Base-by-base conservation (phyloP, 352 stramenopile species). In the Pythium aquatile region DNA sequence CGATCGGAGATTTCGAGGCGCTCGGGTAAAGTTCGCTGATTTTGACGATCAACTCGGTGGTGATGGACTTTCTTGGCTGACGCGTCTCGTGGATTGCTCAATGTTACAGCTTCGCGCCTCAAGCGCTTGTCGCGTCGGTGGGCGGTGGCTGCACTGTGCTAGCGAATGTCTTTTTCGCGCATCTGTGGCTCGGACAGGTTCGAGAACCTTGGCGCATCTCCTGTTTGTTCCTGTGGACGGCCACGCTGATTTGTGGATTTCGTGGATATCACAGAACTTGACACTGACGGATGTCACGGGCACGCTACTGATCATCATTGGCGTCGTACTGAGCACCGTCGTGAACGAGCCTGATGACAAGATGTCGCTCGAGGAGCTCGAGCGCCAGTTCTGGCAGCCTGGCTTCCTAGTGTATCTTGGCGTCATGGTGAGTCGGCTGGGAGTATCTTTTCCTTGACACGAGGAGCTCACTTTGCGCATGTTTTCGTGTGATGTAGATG, bases 131-230 rank as follows among this genome's bases (percentile, higher is more conserved):
- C 24, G 88, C 89, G 37, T 86, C 89, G 0, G 87, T 96, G 8
- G 89, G 89, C 5, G 85, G 85, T 14, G 86, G 87, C 44, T 94
- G 87, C 63, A 97, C 89, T 0, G 84, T 97, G 42, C 74, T 97
- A 9, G 85, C 86, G 39, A 97, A 97, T 57, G 85, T 96, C 4
- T 93, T 96, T 59, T 97, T 97, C 58, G 87, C 85, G 10, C 83
- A 94, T 53, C 56, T 91, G 59, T 93, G 86, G 86, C 78, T 97
- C 56, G 83, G 85, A 9, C 84, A 94, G 75, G 74, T 79, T 24
- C 20, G 20, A 24, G 20, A 24, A 24, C 20, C 20, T 24, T 24
- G 20, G 20, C 20, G 20, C 53, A 44, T 51, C 16, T n/a, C 44
- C 47, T 70, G 28, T 33, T 24, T 63, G 10, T 51, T 58, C 8